Conservation (phyloP, 306 rosid species). For the Inga laurina region DNA sequence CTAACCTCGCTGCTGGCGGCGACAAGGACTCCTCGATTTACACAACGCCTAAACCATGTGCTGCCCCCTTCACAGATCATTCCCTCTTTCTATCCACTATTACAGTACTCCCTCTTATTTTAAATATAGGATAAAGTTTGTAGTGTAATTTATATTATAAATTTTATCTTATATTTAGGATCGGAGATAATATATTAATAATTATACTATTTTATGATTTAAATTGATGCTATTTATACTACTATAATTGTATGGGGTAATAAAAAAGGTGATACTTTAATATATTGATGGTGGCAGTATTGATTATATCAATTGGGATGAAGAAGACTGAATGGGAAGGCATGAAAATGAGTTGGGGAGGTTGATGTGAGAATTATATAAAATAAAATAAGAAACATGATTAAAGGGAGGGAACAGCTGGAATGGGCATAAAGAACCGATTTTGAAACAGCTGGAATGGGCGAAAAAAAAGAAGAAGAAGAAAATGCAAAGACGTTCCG, state of each 20-base stretch:
- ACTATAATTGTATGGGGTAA: too few species aligned
- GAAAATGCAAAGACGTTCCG: background rate
- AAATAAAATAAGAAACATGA: background rate
- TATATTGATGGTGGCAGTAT: too few species aligned
- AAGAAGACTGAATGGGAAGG: background rate
- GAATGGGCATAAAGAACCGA: background rate
- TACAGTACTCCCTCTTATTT: too few species aligned
- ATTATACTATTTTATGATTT: too few species aligned
- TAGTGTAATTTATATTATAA: too few species aligned
- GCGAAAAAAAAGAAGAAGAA: background rate
- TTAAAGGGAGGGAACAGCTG: slow-evolving; percentile 9
- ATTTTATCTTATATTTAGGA: too few species aligned
- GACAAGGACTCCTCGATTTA: background rate
- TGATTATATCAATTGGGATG: background rate
- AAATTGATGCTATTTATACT: too few species aligned
- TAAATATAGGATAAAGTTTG: too few species aligned
- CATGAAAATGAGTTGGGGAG: background rate
- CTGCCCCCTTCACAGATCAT: background rate
- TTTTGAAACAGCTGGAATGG: slow-evolving; percentile 11
- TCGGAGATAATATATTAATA: too few species aligned
- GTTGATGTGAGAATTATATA: background rate
- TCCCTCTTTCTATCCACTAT: too few species aligned
- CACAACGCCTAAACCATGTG: background rate
- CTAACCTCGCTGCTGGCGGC: background rate
- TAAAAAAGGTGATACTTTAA: too few species aligned